These are phyloP conservation scores for Aureobasidium namibiae DNA, from an alignment of 2,329 filamentous ascomycete species.

Conservation along the genomic window DNA sequence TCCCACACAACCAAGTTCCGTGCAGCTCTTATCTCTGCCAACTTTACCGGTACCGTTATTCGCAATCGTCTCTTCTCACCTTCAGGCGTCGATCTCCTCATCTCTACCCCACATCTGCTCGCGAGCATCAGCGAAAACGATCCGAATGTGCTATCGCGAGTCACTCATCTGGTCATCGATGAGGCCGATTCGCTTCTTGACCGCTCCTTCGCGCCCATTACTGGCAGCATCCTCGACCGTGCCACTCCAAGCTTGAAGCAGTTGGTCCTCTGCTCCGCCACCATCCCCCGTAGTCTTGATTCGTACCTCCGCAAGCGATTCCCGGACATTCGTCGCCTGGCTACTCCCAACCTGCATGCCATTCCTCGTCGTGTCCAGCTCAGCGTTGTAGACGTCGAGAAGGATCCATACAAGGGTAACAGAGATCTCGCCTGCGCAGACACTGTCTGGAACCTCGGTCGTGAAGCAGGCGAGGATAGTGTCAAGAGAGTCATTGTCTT, in stretches of 20 bases:
- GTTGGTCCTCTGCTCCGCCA: slow-evolving; percentile 88
- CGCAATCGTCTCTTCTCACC: slow-evolving; percentile 75
- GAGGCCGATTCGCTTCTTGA: slow-evolving; percentile 96
- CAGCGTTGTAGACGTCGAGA: slow-evolving; percentile 83
- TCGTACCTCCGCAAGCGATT: slow-evolving; percentile 73
- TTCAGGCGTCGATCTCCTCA: slow-evolving; percentile 72
- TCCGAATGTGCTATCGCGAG: slow-evolving; percentile 85
- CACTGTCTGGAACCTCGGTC: slow-evolving; percentile 86
- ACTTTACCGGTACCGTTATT: slow-evolving; percentile 68
- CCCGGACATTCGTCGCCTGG: slow-evolving; percentile 74
- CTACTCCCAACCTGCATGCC: slow-evolving; percentile 91
- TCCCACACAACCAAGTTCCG: slow-evolving; percentile 84
- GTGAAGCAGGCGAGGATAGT: slow-evolving; percentile 53
- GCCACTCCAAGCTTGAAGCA: slow-evolving; percentile 74
- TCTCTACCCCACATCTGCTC: slow-evolving; percentile 84
- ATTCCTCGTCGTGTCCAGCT: slow-evolving; percentile 92
- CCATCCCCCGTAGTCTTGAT: slow-evolving; percentile 85
- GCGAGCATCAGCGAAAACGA: slow-evolving; percentile 81
- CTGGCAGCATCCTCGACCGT: slow-evolving; percentile 73
- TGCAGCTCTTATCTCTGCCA: slow-evolving; percentile 71
- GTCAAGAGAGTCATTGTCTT: slow-evolving; percentile 88
- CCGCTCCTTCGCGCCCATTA: slow-evolving; percentile 79
- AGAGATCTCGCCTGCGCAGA: slow-evolving; percentile 90
- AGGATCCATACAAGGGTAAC: slow-evolving; percentile 89
- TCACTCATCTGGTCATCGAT: slow-evolving; percentile 81